Evolutionary conservation across 441 rosid species (phyloP).

Genomic region (Breynia disticha): DNA sequence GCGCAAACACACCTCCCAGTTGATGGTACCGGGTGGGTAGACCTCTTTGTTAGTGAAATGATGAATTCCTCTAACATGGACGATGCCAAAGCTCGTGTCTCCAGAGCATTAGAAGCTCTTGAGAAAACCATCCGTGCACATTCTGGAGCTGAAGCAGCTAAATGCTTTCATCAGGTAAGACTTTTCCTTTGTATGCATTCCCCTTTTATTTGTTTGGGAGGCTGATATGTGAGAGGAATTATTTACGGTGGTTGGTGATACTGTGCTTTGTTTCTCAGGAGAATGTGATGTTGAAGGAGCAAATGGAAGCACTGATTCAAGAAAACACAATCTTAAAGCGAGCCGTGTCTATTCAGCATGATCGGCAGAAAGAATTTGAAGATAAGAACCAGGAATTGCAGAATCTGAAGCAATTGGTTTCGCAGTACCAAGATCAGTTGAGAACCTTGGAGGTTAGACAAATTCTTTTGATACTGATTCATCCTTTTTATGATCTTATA

Average conservation of each 20-base stretch:
- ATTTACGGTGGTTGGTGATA: neutral
- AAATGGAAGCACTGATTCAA: constrained; percentile 58
- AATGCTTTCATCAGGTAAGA: constrained; percentile 51
- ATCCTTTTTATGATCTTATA: neutral
- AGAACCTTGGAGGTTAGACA: constrained; percentile 65
- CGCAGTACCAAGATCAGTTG: constrained; percentile 81
- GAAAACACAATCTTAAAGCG: constrained; percentile 72
- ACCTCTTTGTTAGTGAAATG: constrained; percentile 82
- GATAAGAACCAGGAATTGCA: constrained; percentile 60
- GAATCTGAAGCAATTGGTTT: constrained; percentile 59
- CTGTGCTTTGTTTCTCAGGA: constrained; percentile 30
- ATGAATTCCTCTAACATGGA: constrained; percentile 63
- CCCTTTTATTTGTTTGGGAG: neutral
- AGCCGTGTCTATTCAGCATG: constrained; percentile 82
- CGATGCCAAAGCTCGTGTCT: constrained; percentile 85
- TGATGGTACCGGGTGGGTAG: constrained; percentile 56
- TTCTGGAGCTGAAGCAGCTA: constrained; percentile 52
- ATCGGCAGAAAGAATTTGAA: constrained; percentile 66
- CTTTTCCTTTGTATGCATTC: neutral
- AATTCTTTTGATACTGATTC: too few species aligned
- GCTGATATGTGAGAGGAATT: too few species aligned
- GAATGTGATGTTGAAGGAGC: constrained; percentile 61
- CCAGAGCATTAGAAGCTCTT: constrained; percentile 64
- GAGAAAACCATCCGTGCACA: constrained; percentile 72
- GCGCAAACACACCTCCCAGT: constrained; percentile 22